Conservation (phyloP, 768 basidiomycete species). For the Rhodocollybia butyracea region DNA sequence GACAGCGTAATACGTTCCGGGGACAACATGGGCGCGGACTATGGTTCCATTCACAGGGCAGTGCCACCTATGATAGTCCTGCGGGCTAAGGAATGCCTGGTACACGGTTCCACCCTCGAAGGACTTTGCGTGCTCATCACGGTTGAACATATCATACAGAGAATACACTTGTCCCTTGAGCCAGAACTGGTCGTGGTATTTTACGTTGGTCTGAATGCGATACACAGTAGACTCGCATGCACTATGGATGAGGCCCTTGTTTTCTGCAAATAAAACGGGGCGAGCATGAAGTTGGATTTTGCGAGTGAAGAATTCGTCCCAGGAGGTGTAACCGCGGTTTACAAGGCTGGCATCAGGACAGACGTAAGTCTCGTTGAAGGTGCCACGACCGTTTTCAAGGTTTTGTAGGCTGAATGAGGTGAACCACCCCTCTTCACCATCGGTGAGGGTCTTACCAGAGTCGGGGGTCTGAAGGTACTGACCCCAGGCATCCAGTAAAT, state of each 20-base stretch:
- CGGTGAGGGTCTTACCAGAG: slow-evolving; percentile 4
- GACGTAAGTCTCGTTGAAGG: slow-evolving; percentile 17
- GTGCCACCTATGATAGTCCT: slow-evolving; percentile 52
- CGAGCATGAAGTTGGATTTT: slow-evolving; percentile 31
- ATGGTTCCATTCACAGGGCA: slow-evolving; percentile 38
- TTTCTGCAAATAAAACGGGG: slow-evolving; percentile 24
- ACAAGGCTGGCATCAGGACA: slow-evolving; percentile 23
- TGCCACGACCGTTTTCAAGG: slow-evolving; percentile 4
- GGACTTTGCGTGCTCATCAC: slow-evolving; percentile 26
- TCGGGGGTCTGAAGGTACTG: not conserved
- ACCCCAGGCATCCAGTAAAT: not conserved
- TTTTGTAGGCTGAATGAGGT: not conserved
- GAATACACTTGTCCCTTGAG: slow-evolving; percentile 49
- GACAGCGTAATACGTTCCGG: slow-evolving; percentile 38
- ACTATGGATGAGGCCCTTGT: slow-evolving; percentile 40
- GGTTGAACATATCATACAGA: slow-evolving; percentile 40
- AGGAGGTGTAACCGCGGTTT: slow-evolving; percentile 35
- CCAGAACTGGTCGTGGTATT: slow-evolving; percentile 42
- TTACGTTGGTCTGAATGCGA: slow-evolving; percentile 28
- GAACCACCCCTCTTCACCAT: slow-evolving; percentile 6
- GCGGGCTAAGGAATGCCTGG: slow-evolving; percentile 45
- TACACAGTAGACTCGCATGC: slow-evolving; percentile 45
- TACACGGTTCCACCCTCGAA: slow-evolving; percentile 41
- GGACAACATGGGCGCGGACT: slow-evolving; percentile 29
- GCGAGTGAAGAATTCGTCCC: slow-evolving; percentile 45